Evolutionary conservation across 1,284 basidiomycete species (phyloP).

Genomic region (Vanrija sp.): DNA sequence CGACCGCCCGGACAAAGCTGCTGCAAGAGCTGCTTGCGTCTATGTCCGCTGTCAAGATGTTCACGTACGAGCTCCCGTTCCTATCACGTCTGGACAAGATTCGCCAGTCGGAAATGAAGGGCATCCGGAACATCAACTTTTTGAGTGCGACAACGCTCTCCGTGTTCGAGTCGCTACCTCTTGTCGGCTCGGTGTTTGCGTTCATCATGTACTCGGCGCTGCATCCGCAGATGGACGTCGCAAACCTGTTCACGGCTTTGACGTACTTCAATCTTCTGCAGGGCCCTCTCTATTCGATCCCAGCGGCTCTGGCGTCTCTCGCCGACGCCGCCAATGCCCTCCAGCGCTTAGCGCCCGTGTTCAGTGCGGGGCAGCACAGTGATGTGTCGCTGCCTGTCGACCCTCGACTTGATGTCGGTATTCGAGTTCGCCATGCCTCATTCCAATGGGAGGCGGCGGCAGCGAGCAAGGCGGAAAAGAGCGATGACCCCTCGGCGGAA

Average conservation of each 20-base stretch:
- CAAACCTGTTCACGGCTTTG: slow-evolving; percentile 69
- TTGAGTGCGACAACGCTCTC: neutral
- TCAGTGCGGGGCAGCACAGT: slow-evolving; percentile 50
- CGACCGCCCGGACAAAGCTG: slow-evolving; percentile 71
- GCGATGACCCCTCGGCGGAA: neutral
- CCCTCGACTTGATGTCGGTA: slow-evolving; percentile 52
- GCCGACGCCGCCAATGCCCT: neutral
- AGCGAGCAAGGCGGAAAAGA: slow-evolving; percentile 1
- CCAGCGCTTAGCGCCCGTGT: neutral
- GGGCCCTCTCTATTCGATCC: neutral
- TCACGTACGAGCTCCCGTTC: slow-evolving; percentile 62
- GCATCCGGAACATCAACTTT: neutral
- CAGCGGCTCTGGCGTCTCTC: neutral
- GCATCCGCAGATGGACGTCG: slow-evolving; percentile 60
- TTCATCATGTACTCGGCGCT: slow-evolving; percentile 71
- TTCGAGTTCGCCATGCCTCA: slow-evolving; percentile 56
- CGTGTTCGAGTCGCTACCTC: slow-evolving; percentile 1
- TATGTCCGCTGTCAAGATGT: slow-evolving; percentile 68
- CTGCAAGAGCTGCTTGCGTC: slow-evolving; percentile 67
- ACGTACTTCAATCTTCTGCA: slow-evolving; percentile 63
- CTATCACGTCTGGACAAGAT: slow-evolving; percentile 60
- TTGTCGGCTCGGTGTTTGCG: slow-evolving; percentile 49
- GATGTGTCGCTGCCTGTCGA: slow-evolving; percentile 52
- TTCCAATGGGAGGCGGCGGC: slow-evolving; percentile 56
- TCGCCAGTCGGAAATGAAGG: slow-evolving; percentile 57